Base-by-base conservation (phyloP, 2,329 filamentous ascomycete genomes). In the Xylaria sp. region DNA sequence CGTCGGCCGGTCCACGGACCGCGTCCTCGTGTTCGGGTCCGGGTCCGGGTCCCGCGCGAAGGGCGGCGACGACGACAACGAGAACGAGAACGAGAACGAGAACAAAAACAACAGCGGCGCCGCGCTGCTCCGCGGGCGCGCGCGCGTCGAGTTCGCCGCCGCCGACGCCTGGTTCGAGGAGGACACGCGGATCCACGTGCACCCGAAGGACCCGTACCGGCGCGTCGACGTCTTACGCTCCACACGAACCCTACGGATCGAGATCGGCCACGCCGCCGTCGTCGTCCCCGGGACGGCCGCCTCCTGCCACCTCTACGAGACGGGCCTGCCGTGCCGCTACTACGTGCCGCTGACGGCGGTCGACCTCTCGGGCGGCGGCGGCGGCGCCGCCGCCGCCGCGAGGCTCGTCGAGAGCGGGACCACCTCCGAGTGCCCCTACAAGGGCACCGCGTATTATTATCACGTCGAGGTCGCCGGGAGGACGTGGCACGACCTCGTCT, bases 131-230 rank as follows among this genome's bases (percentile, higher is more conserved):
- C 48, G 54, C 20, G 39, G 11, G n/a, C 13, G 46, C 26, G 54
- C 62, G 26, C 59, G 60, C 16, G 57, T 64, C 8, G 59, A 60
- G 50, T 66, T 68, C 52, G 48, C 20, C 42, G 62, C 61, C 13
- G 66, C 44, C 45, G 69, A 71, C 41, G 63, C 64, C 1, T 73
- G 74, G 57, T 80, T 77, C 57, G 84, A 86, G 63, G 85, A 88
- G 69, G 83, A 86, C 46, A 72, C 74, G 1, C 79, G 77, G 1
- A 80, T 88, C 50, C 79, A 78, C 61, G 76, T 83, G 2, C 86
- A 89, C 54, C 85, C 86, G 0, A 88, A 87, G 58, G 85, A 89
- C 49, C 86, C 86, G 0, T 88, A 82, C 71, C 86, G 86, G 60
- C 78, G 86, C 11, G 73, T 89, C 55, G 85, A 88, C 51, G 79